These are phyloP conservation scores for Erodium chrysanthum DNA, from an alignment of 441 rosid species.

Conservation along the genomic window DNA sequence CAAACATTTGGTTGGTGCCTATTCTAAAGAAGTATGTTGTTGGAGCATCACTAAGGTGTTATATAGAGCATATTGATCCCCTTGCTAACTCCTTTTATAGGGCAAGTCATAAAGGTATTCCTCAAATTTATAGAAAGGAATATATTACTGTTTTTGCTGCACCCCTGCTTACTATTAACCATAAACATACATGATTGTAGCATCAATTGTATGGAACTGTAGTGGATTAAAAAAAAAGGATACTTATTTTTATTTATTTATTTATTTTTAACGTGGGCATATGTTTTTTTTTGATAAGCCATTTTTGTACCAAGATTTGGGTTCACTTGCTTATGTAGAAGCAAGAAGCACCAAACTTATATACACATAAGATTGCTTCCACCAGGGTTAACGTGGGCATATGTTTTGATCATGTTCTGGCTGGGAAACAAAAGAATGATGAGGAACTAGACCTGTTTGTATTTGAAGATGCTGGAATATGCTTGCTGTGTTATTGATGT, in stretches of 20 bases:
- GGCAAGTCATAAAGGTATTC: constrained; percentile 55
- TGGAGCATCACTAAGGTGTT: constrained; percentile 68
- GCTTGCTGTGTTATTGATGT: neutral
- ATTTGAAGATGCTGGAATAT: neutral
- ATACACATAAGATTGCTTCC: too few relatives aligned
- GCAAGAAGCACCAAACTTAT: too few relatives aligned
- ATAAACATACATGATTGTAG: neutral
- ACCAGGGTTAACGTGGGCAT: neutral
- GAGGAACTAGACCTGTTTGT: neutral
- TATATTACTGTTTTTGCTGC: neutral
- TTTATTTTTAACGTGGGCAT: neutral
- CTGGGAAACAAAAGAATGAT: neutral
- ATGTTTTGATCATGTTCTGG: constrained; percentile 2
- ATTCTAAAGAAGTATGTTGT: constrained; percentile 50
- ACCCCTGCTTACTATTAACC: neutral
- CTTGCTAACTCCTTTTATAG: constrained; percentile 57
- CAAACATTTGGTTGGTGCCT: constrained; percentile 71
- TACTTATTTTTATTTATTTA: neutral
- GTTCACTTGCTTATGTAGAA: too few relatives aligned
- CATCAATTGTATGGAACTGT: neutral
- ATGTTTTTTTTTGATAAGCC: too few relatives aligned
- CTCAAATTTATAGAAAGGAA: constrained; percentile 7
- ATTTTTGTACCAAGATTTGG: too few relatives aligned
- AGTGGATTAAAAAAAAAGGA: constrained; percentile 1
- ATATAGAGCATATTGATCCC: constrained; percentile 70